phyloP scores from a whole-genome alignment of 73 alveolate genomes.

The Symbiodinium natans region DNA sequence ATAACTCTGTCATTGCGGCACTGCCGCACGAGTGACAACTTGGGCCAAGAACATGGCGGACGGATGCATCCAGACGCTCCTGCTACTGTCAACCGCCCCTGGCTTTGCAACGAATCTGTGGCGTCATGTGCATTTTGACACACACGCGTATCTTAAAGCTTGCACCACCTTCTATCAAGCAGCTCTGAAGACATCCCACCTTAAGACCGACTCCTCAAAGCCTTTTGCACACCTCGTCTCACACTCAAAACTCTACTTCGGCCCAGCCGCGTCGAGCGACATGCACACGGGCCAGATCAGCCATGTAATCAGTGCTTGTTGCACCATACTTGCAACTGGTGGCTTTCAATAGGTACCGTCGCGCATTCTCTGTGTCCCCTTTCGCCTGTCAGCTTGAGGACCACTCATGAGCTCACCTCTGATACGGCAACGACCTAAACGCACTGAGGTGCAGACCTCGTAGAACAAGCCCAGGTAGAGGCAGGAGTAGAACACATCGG shows the following conservation, averaged over 20 bases:
- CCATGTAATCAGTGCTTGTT: slow-evolving; percentile 72
- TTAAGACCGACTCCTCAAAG: no score
- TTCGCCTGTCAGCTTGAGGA: background rate
- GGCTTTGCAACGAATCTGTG: no score
- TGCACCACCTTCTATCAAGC: no score
- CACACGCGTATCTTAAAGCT: no score
- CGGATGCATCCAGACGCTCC: no score
- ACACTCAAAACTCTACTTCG: background rate
- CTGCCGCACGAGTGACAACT: no score
- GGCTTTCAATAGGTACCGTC: slow-evolving; percentile 21
- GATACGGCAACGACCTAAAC: background rate
- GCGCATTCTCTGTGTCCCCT: slow-evolving; percentile 94
- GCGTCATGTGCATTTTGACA: no score
- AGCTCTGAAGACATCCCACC: no score
- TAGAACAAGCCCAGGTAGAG: slow-evolving; percentile 78
- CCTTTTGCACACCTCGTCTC: no score
- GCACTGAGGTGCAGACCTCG: slow-evolving; percentile 34
- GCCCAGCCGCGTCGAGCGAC: slow-evolving; percentile 75
- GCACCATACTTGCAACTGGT: slow-evolving; percentile 22
- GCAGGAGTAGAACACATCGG: slow-evolving; percentile 47
- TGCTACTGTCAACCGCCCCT: no score
- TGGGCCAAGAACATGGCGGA: no score
- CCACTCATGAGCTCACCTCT: background rate
- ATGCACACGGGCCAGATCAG: slow-evolving; percentile 81
- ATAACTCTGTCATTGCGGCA: background rate